Evolutionary conservation across 2,329 filamentous ascomycete species (phyloP).

Genomic region (Trichophaea hybrida): DNA sequence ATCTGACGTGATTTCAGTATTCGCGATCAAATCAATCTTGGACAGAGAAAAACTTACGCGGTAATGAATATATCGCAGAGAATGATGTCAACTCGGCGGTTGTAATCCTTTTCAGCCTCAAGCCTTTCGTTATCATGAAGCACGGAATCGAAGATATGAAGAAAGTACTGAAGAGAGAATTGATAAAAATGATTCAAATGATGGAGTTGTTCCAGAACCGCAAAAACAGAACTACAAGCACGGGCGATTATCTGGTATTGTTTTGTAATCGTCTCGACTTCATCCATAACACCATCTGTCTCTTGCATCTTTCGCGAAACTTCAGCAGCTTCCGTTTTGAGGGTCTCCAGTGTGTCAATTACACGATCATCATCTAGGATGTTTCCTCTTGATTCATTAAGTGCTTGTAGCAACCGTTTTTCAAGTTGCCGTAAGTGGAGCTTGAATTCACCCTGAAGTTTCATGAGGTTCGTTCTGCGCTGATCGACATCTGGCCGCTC

Average conservation of each 20-base stretch:
- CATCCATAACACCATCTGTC: conserved; percentile 94
- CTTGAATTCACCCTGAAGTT: conserved; percentile 97
- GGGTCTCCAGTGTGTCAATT: conserved; percentile 89
- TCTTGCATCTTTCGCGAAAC: conserved; percentile 93
- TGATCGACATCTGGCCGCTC: conserved; percentile 96
- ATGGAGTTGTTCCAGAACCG: conserved; percentile 89
- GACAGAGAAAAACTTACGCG: conserved; percentile 33
- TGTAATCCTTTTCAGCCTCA: conserved; percentile 56
- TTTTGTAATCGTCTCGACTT: conserved; percentile 88
- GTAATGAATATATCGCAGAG: conserved; percentile 82
- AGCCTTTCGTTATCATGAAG: conserved; percentile 66
- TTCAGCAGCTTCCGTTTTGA: conserved; percentile 94
- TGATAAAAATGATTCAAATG: conserved; percentile 99
- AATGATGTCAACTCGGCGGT: conserved; percentile 72
- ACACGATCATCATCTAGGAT: conserved; percentile 97
- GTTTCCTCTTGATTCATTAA: conserved; percentile 94
- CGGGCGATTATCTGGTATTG: conserved; percentile 87
- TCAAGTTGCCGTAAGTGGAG: conserved; percentile 92
- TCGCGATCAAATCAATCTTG: background rate
- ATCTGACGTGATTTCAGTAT: conserved; percentile 32
- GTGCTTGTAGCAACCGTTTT: conserved; percentile 80
- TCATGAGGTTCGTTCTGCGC: conserved; percentile 90
- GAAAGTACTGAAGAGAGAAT: conserved; percentile 90
- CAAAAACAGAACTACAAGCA: conserved; percentile 94
- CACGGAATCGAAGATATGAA: conserved; percentile 92